A percentile compares a stretch with the other conserved stretches of the same genome.
Evolutionary conservation across 2,329 filamentous ascomycete species (phyloP).

Genomic region (Colletotrichum sp.): DNA sequence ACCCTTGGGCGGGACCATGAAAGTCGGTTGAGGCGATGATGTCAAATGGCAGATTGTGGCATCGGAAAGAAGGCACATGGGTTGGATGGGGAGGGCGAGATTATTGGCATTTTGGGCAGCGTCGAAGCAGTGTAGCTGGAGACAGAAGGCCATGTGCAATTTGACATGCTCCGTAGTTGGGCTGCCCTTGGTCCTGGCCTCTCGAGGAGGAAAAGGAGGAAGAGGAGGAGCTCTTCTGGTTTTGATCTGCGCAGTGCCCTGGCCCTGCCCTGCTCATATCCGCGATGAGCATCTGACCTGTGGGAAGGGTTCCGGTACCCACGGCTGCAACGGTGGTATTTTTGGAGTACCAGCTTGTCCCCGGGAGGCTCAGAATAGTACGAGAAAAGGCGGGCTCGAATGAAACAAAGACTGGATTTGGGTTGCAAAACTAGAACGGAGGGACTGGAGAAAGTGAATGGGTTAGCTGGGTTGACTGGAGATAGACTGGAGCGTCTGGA

Average conservation of each 20-base stretch:
- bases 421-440: not conserved
- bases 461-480: constrained; percentile 9
- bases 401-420: not conserved
- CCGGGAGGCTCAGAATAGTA: not conserved
- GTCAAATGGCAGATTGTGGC: constrained; percentile 3
- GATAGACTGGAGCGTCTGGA: not conserved
- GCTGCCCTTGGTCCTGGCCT: not conserved
- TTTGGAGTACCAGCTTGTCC: not conserved
- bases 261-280: not conserved
- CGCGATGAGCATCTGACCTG: not conserved
- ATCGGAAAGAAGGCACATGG: not conserved
- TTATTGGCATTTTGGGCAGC: not conserved
- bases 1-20: not conserved
- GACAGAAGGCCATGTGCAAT: not conserved
- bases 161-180: not conserved
- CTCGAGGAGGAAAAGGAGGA: not conserved
- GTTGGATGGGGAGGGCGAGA: not conserved
- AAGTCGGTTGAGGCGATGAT: constrained; percentile 13
- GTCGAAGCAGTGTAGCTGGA: not conserved
- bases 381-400: constrained; percentile 1
- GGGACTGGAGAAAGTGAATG: constrained; percentile 8
- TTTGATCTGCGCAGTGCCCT: not conserved
- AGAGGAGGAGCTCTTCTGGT: not conserved
- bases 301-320: not conserved
- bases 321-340: not conserved